Base-by-base conservation (phyloP, 176 grass and related monocot species). In the Aegilops longissima region DNA sequence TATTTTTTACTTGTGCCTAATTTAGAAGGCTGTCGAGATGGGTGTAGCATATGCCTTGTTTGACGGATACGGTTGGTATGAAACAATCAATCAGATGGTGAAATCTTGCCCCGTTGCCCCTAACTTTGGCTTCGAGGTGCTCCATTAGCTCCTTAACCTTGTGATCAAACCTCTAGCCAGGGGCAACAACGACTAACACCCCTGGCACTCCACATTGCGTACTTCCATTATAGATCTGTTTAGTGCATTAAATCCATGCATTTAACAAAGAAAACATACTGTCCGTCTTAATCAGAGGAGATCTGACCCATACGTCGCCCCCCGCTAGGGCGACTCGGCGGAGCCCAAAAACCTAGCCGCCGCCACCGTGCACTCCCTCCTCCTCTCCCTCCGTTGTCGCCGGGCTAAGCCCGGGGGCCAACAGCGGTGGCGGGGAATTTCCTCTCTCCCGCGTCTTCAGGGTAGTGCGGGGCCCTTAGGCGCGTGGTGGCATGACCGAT, bases 11-110 rank as follows among this genome's bases (percentile, higher is more conserved):
- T 11, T 16, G 13, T 17, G 49, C 14, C 49, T 17, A 11, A 93
- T 91, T 87, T 2, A 93, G 89, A 65, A 98, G 91, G 71, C 64
- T 95, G 85, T 95, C 87, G 18, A 91, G 95, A 45, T 98, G 95
- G 34, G 95, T 98, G 89, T 95, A 98, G 83, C 95, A 98, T 76
- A 95, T 93, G 64, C 95, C 91, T 54, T 98, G 80, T 86, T 98
- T 91, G 58, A 91, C 87, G 18, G 93, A 87, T 38, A 98, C 92
- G 21, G 91, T 98, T 42, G 91, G 93, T 70, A 98, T 98, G 87
- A 95, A 98, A 83, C 95, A 89, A 67, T 95, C 95, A 58, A 98
- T 86, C 83, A 98, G 91, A 1, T 91, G 93, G 73, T 98, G 91
- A 17, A 85, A 83, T 30, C 88, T 95, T 31, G 17, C 93, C 93